A percentile compares a stretch with the other conserved stretches of the same genome.
phyloP scores from a whole-genome alignment of 768 basidiomycete species.

The Psilocybe sp. region DNA sequence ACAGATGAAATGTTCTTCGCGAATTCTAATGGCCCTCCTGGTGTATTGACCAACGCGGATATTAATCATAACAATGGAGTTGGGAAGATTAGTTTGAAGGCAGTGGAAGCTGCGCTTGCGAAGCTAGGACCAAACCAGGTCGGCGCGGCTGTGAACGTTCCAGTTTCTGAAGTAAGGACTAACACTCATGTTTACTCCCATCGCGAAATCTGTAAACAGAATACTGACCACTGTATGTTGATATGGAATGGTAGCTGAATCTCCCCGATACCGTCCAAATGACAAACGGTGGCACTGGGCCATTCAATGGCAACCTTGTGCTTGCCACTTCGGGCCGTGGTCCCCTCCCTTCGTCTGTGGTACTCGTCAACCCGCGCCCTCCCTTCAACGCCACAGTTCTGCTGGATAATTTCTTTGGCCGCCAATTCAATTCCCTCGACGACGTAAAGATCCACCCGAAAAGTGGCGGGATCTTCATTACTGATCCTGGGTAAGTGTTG shows the following conservation, averaged over 20 bases:
- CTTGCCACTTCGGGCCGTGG: constrained; percentile 66
- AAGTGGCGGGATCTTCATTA: constrained; percentile 57
- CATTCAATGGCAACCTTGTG: constrained; percentile 53
- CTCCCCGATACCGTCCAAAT: constrained; percentile 58
- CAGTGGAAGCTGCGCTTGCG: constrained; percentile 47
- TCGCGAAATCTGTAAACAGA: background rate
- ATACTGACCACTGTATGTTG: background rate
- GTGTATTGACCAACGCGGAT: constrained; percentile 37
- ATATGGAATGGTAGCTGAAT: constrained; percentile 39
- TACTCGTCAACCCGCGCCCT: constrained; percentile 57
- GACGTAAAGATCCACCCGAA: constrained; percentile 73
- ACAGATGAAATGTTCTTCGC: constrained; percentile 71
- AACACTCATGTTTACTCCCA: background rate
- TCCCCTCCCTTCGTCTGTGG: constrained; percentile 53
- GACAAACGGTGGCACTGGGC: constrained; percentile 67
- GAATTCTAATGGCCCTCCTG: constrained; percentile 62
- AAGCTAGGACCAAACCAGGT: constrained; percentile 33
- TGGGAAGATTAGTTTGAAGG: constrained; percentile 55
- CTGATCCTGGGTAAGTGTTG: constrained; percentile 57
- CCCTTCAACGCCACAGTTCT: constrained; percentile 68
- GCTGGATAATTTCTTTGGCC: constrained; percentile 73
- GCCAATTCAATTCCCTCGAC: constrained; percentile 80
- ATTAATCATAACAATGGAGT: constrained; percentile 60
- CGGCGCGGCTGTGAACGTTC: constrained; percentile 36
- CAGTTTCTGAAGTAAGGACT: constrained; percentile 1